Percentiles rank a stretch among this genome's conserved stretches.
phyloP scores from a whole-genome alignment of 805 yeast species.

The Suhomyces vadensis region DNA sequence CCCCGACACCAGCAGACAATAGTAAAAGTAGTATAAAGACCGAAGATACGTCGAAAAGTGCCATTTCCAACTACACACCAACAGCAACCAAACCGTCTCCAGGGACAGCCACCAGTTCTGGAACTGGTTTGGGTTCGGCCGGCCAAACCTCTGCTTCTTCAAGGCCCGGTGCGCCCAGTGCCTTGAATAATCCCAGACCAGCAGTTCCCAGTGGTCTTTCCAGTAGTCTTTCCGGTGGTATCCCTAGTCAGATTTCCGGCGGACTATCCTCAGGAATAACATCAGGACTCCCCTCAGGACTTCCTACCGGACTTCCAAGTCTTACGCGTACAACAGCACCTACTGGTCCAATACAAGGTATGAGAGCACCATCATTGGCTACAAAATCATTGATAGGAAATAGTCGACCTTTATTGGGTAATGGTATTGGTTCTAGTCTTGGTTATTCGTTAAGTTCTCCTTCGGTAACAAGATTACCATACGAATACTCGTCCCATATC shows the following conservation, averaged over 20 bases:
- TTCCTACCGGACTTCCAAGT: not conserved
- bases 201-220: no score
- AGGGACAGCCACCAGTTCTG: not conserved
- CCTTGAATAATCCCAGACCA: not conserved
- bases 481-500: slow-evolving; percentile 11
- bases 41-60: not conserved
- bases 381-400: slow-evolving; percentile 2
- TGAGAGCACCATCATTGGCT: slow-evolving; percentile 4
- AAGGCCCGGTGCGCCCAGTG: no score
- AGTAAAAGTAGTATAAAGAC: no score
- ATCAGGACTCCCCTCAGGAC: not conserved
- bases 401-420: not conserved
- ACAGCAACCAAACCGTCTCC: not conserved
- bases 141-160: no score
- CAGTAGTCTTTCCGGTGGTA: not conserved
- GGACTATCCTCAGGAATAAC: no score
- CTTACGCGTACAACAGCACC: slow-evolving; percentile 4
- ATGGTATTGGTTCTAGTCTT: slow-evolving; percentile 4
- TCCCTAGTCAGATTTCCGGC: not conserved
- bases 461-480: slow-evolving; percentile 5
- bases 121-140: not conserved
- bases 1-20: not conserved
- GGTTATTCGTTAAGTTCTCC: slow-evolving; percentile 8
- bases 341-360: slow-evolving; percentile 4
- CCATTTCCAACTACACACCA: not conserved